A percentile compares a stretch with the other conserved stretches of the same genome.
phyloP scores from a whole-genome alignment of 2,329 filamentous ascomycete species.

The Ophiostoma ulmi region DNA sequence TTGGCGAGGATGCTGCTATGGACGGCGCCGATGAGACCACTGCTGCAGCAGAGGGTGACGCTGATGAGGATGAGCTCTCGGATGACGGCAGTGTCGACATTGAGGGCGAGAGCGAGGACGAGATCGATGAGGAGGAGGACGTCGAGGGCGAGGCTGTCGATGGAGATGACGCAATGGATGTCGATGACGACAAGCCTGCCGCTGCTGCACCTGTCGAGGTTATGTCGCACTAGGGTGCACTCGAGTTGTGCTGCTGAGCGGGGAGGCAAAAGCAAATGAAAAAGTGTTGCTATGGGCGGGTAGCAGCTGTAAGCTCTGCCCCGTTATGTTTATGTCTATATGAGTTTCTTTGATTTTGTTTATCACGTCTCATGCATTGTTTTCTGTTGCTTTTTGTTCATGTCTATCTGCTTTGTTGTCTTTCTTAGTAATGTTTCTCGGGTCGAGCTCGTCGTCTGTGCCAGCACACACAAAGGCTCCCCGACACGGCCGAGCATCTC shows the following conservation, averaged over 20 bases:
- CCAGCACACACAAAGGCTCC: not conserved
- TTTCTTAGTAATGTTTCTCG: not conserved
- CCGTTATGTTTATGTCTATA: conserved; percentile 3
- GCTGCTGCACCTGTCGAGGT: conserved; percentile 30
- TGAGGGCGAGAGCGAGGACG: conserved; percentile 39
- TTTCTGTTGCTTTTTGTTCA: not conserved
- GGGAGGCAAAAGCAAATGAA: not conserved
- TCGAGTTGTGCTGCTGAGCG: not conserved
- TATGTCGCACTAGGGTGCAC: conserved; percentile 29
- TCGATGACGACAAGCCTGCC: conserved; percentile 33
- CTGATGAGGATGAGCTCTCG: conserved; percentile 37
- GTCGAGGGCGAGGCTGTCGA: conserved; percentile 31
- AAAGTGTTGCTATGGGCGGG: not conserved
- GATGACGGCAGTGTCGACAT: conserved; percentile 40
- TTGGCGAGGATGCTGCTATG: conserved; percentile 34
- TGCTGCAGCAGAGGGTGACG: conserved; percentile 24
- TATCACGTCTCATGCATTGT: not conserved
- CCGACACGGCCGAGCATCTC: too few relatives aligned
- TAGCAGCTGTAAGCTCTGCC: not conserved
- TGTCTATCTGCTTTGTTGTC: not conserved
- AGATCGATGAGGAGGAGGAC: conserved; percentile 36
- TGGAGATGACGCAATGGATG: conserved; percentile 37
- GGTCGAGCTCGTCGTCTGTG: not conserved
- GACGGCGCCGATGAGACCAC: conserved; percentile 31
- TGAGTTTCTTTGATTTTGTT: conserved; percentile 5